phyloP scores from a whole-genome alignment of 1,284 basidiomycete genomes.

The Vanrija pseudolonga region DNA sequence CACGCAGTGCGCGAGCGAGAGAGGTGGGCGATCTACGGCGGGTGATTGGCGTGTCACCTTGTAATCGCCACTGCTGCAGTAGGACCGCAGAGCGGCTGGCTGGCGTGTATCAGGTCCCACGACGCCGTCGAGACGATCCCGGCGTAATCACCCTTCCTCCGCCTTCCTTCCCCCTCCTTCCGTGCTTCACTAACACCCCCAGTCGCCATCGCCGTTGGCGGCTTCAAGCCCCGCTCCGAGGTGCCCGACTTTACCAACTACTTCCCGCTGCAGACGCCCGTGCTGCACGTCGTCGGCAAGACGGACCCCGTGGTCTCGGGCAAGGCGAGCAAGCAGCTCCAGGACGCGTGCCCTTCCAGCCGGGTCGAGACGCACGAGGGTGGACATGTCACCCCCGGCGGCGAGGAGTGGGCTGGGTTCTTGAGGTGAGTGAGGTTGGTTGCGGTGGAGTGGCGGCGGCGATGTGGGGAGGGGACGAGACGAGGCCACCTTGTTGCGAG shows the following conservation, averaged over 20 bases:
- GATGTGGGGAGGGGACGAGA: too few species aligned
- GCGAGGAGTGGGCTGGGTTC: background rate
- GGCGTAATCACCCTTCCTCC: too few species aligned
- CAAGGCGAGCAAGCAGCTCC: conserved; percentile 63
- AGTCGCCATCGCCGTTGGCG: conserved; percentile 56
- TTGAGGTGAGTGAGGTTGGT: background rate
- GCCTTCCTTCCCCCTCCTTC: background rate
- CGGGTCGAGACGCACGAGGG: conserved; percentile 46
- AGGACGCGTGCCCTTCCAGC: conserved; percentile 56
- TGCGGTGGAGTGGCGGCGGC: too few species aligned
- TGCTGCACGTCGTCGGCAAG: conserved; percentile 73
- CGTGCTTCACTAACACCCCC: conserved; percentile 9
- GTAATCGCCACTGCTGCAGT: too few species aligned
- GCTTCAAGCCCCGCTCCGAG: conserved; percentile 38
- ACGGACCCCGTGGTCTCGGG: conserved; percentile 76
- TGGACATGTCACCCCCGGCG: conserved; percentile 8
- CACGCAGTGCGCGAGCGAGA: too few species aligned
- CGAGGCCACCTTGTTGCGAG: too few species aligned
- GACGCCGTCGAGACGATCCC: too few species aligned
- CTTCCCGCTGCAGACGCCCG: conserved; percentile 48
- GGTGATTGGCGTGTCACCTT: too few species aligned
- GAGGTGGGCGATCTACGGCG: too few species aligned
- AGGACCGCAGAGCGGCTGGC: too few species aligned
- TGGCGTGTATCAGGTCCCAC: too few species aligned
- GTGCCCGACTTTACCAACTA: conserved; percentile 52